A percentile compares a stretch with the other conserved stretches of the same genome.
These are phyloP conservation scores for Oryza longistaminata DNA, from an alignment of 176 grass and related monocot species.

Conservation along the genomic window DNA sequence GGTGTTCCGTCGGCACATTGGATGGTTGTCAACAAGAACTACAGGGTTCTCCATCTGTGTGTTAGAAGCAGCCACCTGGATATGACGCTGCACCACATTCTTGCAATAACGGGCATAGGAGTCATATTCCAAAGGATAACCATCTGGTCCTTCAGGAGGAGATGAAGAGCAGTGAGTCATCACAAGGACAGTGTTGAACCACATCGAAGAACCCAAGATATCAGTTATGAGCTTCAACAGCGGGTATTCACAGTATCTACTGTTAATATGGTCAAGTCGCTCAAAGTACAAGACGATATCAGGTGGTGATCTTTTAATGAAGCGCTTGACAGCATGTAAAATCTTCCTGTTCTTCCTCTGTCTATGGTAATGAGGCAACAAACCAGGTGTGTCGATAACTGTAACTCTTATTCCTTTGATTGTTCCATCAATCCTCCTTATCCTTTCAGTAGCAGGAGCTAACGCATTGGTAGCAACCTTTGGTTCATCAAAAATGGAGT, in stretches of 20 bases:
- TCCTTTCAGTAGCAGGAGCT: conserved; percentile 55
- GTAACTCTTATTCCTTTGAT: conserved; percentile 84
- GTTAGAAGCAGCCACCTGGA: conserved; percentile 64
- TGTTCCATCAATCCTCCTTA: conserved; percentile 57
- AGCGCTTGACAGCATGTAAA: conserved; percentile 67
- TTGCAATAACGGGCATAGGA: conserved; percentile 65
- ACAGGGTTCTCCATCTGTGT: conserved; percentile 74
- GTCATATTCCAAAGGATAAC: conserved; percentile 75
- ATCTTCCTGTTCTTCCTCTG: conserved; percentile 67
- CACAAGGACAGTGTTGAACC: conserved; percentile 88
- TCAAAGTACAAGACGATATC: conserved; percentile 83
- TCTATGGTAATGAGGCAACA: conserved; percentile 50
- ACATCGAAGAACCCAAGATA: conserved; percentile 80
- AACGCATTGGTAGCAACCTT: conserved; percentile 54
- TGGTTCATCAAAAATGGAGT: conserved; percentile 64
- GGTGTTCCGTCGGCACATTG: conserved; percentile 58
- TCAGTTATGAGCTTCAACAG: conserved; percentile 92
- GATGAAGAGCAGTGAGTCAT: conserved; percentile 76
- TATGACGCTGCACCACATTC: conserved; percentile 57
- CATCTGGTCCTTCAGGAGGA: conserved; percentile 86
- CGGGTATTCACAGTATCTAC: conserved; percentile 61
- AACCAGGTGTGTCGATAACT: conserved; percentile 89
- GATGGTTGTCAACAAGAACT: conserved; percentile 77
- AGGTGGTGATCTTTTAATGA: conserved; percentile 74
- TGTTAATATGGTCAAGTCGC: conserved; percentile 64